Conservation (phyloP, 2,329 filamentous ascomycete genomes). For the Calonectria pseudoturangicola region DNA sequence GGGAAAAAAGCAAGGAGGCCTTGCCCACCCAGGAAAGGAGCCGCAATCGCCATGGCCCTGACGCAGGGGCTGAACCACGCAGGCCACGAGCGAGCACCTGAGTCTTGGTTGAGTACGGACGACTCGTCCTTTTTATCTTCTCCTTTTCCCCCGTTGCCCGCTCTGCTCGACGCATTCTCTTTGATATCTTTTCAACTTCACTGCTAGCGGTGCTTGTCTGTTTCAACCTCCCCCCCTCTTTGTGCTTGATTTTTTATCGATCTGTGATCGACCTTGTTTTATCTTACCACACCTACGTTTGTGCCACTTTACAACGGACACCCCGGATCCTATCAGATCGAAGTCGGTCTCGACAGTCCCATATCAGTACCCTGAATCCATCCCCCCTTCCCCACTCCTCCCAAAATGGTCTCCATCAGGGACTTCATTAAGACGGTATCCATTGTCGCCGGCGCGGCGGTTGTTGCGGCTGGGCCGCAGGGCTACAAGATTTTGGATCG, state of each 20-base stretch:
- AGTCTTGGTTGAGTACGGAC: neutral
- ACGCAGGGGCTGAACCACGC: conserved; percentile 5
- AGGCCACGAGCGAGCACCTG: neutral
- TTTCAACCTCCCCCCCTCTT: conserved; percentile 18
- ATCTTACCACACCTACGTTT: conserved; percentile 3
- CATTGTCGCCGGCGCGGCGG: conserved; percentile 55
- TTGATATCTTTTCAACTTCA: neutral
- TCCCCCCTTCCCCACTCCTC: neutral
- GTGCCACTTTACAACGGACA: neutral
- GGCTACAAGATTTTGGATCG: conserved; percentile 50
- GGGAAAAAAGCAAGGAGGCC: neutral
- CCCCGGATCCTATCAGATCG: neutral
- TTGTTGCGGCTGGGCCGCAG: conserved; percentile 58
- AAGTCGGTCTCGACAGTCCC: neutral
- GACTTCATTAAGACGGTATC: conserved; percentile 57
- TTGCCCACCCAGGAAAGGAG: conserved; percentile 11
- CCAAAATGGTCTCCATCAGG: conserved; percentile 58
- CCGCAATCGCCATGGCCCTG: conserved; percentile 9
- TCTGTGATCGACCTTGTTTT: conserved; percentile 37
- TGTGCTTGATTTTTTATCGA: conserved; percentile 19
- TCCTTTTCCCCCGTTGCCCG: neutral
- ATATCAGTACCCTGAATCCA: neutral
- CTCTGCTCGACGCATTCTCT: neutral
- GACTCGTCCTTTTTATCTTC: conserved; percentile 14
- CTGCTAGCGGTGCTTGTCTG: conserved; percentile 7